Percentiles rank a stretch among this genome's conserved stretches.
Conservation (phyloP, 257 asterid species). For the Solanum piurae region DNA sequence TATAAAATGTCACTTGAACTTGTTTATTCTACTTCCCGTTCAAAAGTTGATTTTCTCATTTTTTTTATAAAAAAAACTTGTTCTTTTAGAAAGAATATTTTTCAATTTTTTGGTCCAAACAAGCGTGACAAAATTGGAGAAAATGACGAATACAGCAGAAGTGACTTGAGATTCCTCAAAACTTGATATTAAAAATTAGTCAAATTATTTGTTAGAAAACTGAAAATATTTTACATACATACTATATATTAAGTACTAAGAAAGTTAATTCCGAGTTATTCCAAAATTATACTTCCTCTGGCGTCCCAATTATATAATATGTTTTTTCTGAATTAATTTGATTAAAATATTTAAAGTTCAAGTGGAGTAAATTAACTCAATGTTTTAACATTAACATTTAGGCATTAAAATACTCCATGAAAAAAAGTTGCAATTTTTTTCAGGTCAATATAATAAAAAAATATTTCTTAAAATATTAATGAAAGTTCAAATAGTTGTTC, state of each 20-base stretch:
- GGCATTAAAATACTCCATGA: no score
- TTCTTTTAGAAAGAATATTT: no score
- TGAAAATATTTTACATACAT: not conserved
- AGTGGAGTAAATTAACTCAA: not conserved
- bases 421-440: no score
- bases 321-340: no score
- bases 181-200: not conserved
- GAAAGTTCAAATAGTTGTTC: no score
- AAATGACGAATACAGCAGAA: no score
- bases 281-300: not conserved
- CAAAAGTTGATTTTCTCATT: accelerated
- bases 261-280: not conserved
- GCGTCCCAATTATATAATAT: not conserved
- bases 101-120: not conserved
- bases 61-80: no score
- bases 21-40: no score
- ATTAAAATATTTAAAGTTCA: no score
- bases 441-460: not conserved
- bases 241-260: not conserved
- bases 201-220: not conserved
- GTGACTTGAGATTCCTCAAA: not conserved
- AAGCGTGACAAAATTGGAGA: not conserved
- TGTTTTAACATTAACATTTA: not conserved
- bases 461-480: not conserved
- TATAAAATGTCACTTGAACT: no score